Evolutionary conservation across 2,329 filamentous ascomycete genomes (phyloP).

Genomic region (Parafenestella ontariensis): DNA sequence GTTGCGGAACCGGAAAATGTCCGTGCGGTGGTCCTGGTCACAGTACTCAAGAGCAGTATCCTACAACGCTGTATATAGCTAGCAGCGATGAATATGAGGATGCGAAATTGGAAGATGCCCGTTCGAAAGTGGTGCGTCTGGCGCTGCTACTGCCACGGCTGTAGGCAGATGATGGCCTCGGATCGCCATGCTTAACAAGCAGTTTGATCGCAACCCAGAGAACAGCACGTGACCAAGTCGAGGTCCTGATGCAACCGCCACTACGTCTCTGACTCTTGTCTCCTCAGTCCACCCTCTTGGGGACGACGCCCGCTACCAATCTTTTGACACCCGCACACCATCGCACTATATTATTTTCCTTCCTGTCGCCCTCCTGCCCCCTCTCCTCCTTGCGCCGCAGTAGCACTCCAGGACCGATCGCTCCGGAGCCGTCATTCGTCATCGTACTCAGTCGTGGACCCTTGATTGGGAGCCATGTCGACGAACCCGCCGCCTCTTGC

Average conservation of each 20-base stretch:
- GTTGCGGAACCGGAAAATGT: no score
- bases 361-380: conserved; percentile 2
- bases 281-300: conserved; percentile 42
- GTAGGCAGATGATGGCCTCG: no score
- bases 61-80: no score
- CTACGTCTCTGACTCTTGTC: background rate
- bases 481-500: conserved; percentile 52
- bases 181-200: no score
- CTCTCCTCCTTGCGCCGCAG: conserved; percentile 3
- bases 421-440: conserved; percentile 16
- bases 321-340: background rate
- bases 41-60: no score
- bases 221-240: conserved; percentile 1
- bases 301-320: conserved; percentile 21
- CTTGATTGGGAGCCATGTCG: conserved; percentile 50
- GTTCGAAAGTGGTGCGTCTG: background rate
- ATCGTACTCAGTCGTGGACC: conserved; percentile 31
- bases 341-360: background rate
- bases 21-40: no score
- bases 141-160: background rate
- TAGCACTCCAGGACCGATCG: conserved; percentile 3
- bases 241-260: background rate
- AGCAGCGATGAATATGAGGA: no score
- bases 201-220: background rate
- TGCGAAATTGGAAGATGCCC: no score